Evolutionary conservation across 345 rosid genomes (phyloP).

Genomic region (Brassica nigra): DNA sequence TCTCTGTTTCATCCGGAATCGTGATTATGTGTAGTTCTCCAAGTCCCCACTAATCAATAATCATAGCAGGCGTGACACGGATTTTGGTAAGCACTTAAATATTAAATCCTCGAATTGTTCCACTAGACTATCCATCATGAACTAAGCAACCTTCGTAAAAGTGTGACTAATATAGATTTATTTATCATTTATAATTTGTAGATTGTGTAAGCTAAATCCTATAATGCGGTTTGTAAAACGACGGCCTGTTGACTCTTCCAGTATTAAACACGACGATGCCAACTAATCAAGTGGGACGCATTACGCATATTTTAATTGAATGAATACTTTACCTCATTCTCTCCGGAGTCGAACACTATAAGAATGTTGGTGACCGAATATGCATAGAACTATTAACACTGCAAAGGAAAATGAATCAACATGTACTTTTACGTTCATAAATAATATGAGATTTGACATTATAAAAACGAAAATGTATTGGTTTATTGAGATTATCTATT

Average conservation of each 20-base stretch:
- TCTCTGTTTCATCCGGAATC: slow-evolving; percentile 7
- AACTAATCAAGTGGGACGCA: background rate
- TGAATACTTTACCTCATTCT: background rate
- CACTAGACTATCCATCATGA: slow-evolving; percentile 19
- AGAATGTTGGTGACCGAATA: background rate
- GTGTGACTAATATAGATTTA: background rate
- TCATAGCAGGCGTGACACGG: slow-evolving; percentile 36
- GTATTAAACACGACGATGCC: background rate
- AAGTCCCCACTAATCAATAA: slow-evolving; percentile 31
- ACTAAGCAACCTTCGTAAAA: background rate
- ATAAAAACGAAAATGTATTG: background rate
- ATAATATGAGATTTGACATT: background rate
- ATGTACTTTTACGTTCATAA: background rate
- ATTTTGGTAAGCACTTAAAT: slow-evolving; percentile 13
- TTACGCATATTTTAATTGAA: background rate
- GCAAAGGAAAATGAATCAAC: background rate
- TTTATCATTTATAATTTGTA: background rate
- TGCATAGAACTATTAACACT: background rate
- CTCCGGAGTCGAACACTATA: background rate
- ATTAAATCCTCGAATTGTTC: slow-evolving; percentile 3
- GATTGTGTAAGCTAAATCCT: background rate
- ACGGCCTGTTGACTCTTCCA: background rate
- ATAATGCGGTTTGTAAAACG: slow-evolving; percentile 6
- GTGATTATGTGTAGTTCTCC: slow-evolving; percentile 33
- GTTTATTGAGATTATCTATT: background rate